These are phyloP conservation scores for Planoprotostelium fungivorum DNA, from an alignment of 78 protist genomes.

Conservation along the genomic window DNA sequence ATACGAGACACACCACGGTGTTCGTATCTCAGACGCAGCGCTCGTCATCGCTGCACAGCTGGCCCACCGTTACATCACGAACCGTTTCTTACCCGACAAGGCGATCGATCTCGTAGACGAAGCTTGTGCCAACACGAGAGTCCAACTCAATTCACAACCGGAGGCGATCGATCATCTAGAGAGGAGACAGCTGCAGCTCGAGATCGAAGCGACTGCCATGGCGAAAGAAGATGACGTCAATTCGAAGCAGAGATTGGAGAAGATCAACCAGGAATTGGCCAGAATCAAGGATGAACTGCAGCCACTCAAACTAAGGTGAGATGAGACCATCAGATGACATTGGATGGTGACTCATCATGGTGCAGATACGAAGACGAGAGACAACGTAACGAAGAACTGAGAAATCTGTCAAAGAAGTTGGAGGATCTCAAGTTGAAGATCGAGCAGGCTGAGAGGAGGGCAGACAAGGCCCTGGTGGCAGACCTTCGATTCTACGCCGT, in stretches of 20 bases:
- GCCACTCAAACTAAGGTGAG: too few relatives aligned
- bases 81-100: constrained; percentile 97
- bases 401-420: constrained; percentile 54
- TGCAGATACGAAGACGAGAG: constrained; percentile 78
- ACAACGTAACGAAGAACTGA: constrained; percentile 65
- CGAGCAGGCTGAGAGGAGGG: constrained; percentile 74
- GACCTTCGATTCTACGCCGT: constrained; percentile 87
- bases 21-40: constrained; percentile 89
- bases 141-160: constrained; percentile 94
- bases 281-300: constrained; percentile 66
- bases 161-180: constrained; percentile 87
- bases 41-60: constrained; percentile 92
- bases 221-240: constrained; percentile 74
- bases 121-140: constrained; percentile 88
- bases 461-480: constrained; percentile 81
- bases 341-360: neutral
- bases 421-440: constrained; percentile 71
- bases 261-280: constrained; percentile 60
- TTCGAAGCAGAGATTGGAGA: constrained; percentile 59
- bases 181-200: constrained; percentile 85
- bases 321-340: too few relatives aligned
- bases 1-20: constrained; percentile 94
- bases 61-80: constrained; percentile 87
- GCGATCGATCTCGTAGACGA: constrained; percentile 99
- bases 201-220: constrained; percentile 87